Evolutionary conservation across 148 eudicot genomes (phyloP).

Genomic region (Arctostaphylos glauca): DNA sequence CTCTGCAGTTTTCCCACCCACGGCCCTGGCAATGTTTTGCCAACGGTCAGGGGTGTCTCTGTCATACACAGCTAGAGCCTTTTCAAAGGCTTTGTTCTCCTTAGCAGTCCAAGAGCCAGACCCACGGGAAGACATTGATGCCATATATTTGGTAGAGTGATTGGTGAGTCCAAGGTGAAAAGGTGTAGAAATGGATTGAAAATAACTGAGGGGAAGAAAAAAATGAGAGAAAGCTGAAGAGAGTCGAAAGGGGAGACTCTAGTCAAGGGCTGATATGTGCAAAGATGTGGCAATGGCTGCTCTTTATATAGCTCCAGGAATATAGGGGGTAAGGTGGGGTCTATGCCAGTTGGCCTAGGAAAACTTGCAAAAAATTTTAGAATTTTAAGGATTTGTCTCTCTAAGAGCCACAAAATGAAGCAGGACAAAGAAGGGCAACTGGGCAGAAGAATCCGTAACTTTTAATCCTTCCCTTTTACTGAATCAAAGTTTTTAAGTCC

Average conservation of each 20-base stretch:
- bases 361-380: conserved; percentile 22
- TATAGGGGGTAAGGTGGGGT: conserved; percentile 50
- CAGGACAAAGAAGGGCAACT: conserved; percentile 16
- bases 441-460: conserved; percentile 33
- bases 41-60: conserved; percentile 50
- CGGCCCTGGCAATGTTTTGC: conserved; percentile 43
- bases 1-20: conserved; percentile 48
- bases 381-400: conserved; percentile 38
- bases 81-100: conserved; percentile 47
- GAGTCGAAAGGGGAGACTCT: conserved; percentile 4
- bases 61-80: conserved; percentile 50
- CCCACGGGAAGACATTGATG: conserved; percentile 40
- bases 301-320: conserved; percentile 53
- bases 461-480: background rate
- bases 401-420: conserved; percentile 39
- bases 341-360: conserved; percentile 44
- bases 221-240: background rate
- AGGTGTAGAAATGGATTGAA: background rate
- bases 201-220: background rate
- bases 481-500: background rate
- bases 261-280: conserved; percentile 38
- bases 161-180: background rate
- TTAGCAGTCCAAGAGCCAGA: conserved; percentile 46
- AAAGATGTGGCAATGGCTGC: conserved; percentile 35
- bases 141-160: conserved; percentile 23